Conservation (phyloP, 768 basidiomycete genomes). For the Lepiota brunneoincarnata region DNA sequence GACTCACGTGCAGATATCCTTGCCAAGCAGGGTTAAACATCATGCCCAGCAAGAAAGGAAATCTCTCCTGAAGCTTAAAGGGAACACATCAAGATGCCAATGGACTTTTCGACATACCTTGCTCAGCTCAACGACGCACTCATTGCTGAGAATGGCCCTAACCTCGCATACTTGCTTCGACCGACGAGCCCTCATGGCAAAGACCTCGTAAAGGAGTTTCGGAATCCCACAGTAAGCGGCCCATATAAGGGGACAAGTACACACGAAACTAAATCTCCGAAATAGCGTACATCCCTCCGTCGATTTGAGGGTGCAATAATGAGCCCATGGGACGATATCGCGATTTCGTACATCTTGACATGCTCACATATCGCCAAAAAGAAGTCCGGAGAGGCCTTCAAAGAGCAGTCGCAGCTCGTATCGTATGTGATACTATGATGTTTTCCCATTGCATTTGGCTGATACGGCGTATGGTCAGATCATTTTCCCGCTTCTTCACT, state of each 20-base stretch:
- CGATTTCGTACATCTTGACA: slow-evolving; percentile 77
- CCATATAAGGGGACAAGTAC: neutral
- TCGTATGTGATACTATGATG: slow-evolving; percentile 50
- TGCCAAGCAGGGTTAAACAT: neutral
- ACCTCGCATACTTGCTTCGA: slow-evolving; percentile 71
- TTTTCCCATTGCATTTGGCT: neutral
- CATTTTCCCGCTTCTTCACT: slow-evolving; percentile 78
- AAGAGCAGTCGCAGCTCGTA: slow-evolving; percentile 73
- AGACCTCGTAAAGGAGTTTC: slow-evolving; percentile 69
- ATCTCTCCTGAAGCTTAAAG: neutral
- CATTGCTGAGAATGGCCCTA: slow-evolving; percentile 60
- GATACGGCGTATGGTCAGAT: slow-evolving; percentile 30
- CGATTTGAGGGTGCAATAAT: slow-evolving; percentile 63
- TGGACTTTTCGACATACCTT: slow-evolving; percentile 60
- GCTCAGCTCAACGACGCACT: slow-evolving; percentile 61
- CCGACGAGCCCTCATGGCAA: slow-evolving; percentile 78
- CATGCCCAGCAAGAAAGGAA: neutral
- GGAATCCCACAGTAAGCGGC: slow-evolving; percentile 45
- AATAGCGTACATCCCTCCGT: slow-evolving; percentile 36
- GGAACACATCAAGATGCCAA: slow-evolving; percentile 27
- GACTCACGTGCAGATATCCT: neutral
- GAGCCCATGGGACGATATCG: slow-evolving; percentile 83
- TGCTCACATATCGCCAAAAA: slow-evolving; percentile 69
- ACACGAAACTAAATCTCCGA: neutral
- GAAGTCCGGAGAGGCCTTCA: slow-evolving; percentile 71